Base-by-base conservation (phyloP, 176 grass and related monocot species). In the Urochloa ruziziensis region DNA sequence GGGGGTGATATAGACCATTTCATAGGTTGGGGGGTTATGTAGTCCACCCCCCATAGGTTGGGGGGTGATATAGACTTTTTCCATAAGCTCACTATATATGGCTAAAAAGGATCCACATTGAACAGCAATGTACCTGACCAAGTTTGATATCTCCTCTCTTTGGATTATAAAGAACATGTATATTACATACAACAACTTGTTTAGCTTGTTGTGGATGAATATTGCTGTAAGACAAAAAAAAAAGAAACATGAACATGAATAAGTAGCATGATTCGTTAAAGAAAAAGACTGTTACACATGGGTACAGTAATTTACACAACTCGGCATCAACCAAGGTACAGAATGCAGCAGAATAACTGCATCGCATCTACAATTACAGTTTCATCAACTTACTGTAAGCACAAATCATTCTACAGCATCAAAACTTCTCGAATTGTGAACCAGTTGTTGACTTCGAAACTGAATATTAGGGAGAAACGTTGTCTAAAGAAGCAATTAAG, bases 111-210 rank as follows among this genome's bases (percentile, higher is more conserved):
- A 54, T 62, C 16, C 88, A 89, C 21, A 57, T 4, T 11, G 39
- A 71, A 53, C 56, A 78, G 11, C 36, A 67, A 76, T 29, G 78
- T 90, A 95, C 93, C 91, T 98, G 96, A 72, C 93, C 96, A 60
- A 98, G 89, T 83, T 98, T 98, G 49, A 98, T 95, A 25, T 94
- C 96, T 66, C 96, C 96, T 87, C 96, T 95, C 67, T 93, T 98
- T 56, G 93, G 96, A 85, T 98, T 98, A 84, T 91, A 98, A 78
- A 98, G 93, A 85, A 95, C 87, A 81, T 95, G 93, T 74, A 90
- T 95, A 52, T 98, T 98, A 85, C 96, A 98, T 46, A 95, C 37
- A 80, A 95, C 87, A 79, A 98, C 77, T 82, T 79, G 82, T 56
- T 92, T 94, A 82, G 77, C 66, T 87, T 81, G 77, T 64, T 81